A percentile compares a stretch with the other conserved stretches of the same genome.
phyloP scores from a whole-genome alignment of 768 basidiomycete species.

The Fomitopsis serialis region DNA sequence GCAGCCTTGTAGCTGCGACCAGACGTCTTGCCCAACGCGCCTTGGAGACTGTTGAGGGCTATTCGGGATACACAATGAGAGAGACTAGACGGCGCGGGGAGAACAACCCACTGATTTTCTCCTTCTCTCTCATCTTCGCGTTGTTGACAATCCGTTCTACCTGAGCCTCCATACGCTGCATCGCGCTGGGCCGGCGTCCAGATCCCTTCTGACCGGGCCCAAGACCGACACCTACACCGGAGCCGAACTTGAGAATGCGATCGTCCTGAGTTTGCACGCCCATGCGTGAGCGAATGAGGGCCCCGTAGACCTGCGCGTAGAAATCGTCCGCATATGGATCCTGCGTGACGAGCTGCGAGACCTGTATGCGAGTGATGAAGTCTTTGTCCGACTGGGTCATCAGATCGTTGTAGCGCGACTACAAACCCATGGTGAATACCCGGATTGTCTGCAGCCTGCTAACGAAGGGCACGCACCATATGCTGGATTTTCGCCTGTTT shows the following conservation, averaged over 20 bases:
- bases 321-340: slow-evolving; percentile 99
- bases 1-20: slow-evolving; percentile 93
- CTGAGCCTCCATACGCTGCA: slow-evolving; percentile 92
- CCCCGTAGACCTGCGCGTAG: slow-evolving; percentile 94
- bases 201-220: slow-evolving; percentile 68
- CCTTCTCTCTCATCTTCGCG: slow-evolving; percentile 80
- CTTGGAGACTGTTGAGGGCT: slow-evolving; percentile 79
- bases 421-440: too few relatives aligned
- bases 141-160: slow-evolving; percentile 95
- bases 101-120: slow-evolving; percentile 47
- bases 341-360: slow-evolving; percentile 94
- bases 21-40: slow-evolving; percentile 92
- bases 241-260: slow-evolving; percentile 80
- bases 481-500: slow-evolving; percentile 84
- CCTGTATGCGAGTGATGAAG: slow-evolving; percentile 98
- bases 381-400: slow-evolving; percentile 99
- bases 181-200: slow-evolving; percentile 72
- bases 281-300: slow-evolving; percentile 74
- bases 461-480: slow-evolving; percentile 50
- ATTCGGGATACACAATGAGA: slow-evolving; percentile 1
- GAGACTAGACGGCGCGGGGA: neutral
- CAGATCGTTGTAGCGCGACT: slow-evolving; percentile 91
- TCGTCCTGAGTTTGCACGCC: slow-evolving; percentile 69
- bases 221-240: slow-evolving; percentile 79
- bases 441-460: too few relatives aligned